These are phyloP conservation scores for Borovskyia barvae DNA, from an alignment of 208 protist genomes.

Conservation along the genomic window DNA sequence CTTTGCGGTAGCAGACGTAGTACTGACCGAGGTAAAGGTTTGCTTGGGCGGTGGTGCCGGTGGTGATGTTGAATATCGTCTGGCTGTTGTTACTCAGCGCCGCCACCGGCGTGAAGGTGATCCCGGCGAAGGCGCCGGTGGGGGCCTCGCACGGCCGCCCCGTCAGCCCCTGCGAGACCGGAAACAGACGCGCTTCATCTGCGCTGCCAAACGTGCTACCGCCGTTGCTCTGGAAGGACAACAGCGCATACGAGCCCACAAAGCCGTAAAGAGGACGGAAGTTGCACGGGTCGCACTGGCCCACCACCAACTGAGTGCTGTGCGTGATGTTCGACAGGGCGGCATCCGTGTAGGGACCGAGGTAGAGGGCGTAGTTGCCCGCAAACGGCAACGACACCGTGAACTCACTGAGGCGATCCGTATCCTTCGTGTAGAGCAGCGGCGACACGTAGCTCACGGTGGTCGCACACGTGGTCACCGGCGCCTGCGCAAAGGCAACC, in stretches of 20 bases:
- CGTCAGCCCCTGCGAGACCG: constrained; percentile 36
- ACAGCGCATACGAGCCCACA: constrained; percentile 30
- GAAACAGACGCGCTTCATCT: constrained; percentile 74
- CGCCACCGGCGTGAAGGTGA: constrained; percentile 44
- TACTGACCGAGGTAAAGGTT: constrained; percentile 69
- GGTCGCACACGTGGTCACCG: constrained; percentile 39
- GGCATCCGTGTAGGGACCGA: constrained; percentile 36
- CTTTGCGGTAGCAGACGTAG: constrained; percentile 79
- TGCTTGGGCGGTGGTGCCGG: constrained; percentile 31
- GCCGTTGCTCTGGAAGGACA: constrained; percentile 59
- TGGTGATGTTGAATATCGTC: constrained; percentile 51
- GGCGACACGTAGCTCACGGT: constrained; percentile 49
- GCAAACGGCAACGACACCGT: constrained; percentile 37
- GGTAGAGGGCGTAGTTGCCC: constrained; percentile 66
- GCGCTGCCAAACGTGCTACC: constrained; percentile 32
- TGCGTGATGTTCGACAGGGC: constrained; percentile 62
- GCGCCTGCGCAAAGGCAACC: constrained; percentile 54
- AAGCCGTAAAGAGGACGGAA: constrained; percentile 69
- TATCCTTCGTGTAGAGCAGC: constrained; percentile 38
- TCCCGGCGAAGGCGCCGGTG: constrained; percentile 49
- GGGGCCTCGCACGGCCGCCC: constrained; percentile 51
- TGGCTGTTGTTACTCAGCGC: constrained; percentile 18
- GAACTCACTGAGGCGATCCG: constrained; percentile 37
- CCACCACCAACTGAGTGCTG: constrained; percentile 44
- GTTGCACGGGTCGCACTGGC: constrained; percentile 75